These are phyloP conservation scores for Leishmania turanica DNA, from an alignment of 208 protist genomes.

Conservation along the genomic window DNA sequence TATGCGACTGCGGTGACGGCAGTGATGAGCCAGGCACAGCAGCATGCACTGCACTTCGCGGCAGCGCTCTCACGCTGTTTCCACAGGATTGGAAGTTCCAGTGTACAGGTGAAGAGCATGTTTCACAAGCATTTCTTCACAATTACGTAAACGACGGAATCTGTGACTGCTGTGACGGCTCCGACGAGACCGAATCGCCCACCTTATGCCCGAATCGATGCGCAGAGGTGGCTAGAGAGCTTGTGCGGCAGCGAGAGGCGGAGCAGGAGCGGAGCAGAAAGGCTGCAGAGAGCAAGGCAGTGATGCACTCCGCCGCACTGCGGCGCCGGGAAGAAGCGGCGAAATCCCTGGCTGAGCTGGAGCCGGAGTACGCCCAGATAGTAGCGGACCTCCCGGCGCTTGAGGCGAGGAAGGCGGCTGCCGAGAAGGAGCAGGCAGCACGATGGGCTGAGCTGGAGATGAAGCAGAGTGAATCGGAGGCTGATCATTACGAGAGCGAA, in stretches of 20 bases:
- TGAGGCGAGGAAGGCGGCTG: conserved; percentile 24
- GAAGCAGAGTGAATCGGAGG: conserved; percentile 18
- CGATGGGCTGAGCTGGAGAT: conserved; percentile 31
- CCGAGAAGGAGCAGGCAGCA: conserved; percentile 36
- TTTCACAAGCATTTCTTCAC: conserved; percentile 54
- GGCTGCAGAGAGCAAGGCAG: conserved; percentile 23
- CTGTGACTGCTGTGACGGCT: conserved; percentile 95
- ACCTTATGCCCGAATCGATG: conserved; percentile 73
- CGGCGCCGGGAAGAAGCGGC: conserved; percentile 22
- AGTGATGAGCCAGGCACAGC: conserved; percentile 94
- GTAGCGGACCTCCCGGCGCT: conserved; percentile 27
- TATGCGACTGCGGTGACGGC: conserved; percentile 96
- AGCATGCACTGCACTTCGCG: conserved; percentile 45
- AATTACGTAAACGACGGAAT: conserved; percentile 92
- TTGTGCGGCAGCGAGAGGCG: conserved; percentile 14
- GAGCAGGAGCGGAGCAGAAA: conserved; percentile 34
- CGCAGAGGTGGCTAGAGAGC: conserved; percentile 38
- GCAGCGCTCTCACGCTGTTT: conserved; percentile 9
- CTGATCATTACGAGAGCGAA: conserved; percentile 7
- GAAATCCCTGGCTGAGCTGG: conserved; percentile 6
- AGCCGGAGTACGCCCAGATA: conserved; percentile 23
- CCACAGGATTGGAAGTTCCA: conserved; percentile 56
- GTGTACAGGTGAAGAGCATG: conserved; percentile 79
- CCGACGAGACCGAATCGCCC: conserved; percentile 71
- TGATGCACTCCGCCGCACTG: conserved; percentile 32